Base-by-base conservation (phyloP, 768 basidiomycete species). In the Panellus pusillus region DNA sequence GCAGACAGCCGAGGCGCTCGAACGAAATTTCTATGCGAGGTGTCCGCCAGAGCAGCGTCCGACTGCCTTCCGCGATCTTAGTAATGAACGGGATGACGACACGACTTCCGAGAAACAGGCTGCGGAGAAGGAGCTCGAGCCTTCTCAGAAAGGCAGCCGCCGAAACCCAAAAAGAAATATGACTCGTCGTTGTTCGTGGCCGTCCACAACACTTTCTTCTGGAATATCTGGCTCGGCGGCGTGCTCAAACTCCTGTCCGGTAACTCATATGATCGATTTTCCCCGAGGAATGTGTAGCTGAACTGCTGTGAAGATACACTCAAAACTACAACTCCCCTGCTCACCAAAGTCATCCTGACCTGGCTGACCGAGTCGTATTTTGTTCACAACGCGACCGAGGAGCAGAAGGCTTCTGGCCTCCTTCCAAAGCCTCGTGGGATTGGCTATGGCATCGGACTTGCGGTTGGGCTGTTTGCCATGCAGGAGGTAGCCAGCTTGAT, bases 381-480 rank as follows among this genome's bases (percentile, higher is more conserved):
- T 19, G 79, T 71, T 53, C 66, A 65, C 63, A 70, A 65, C 32
- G 65, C 74, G 9, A 64, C 72, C 2, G 70, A 74, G 0, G 67
- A 66, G 20, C 65, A 76, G 41, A 74, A 72, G 32, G 72, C 67
- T 0, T 64, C 67, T 4, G 66, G 70, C 0, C 63, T 71, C 35
- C 42, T 75, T 51, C 35, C 60, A 9, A 58, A 68, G 44, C 82
- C 83, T 2, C 69, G 61, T 31, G 79, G 80, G 1, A 72, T 86
- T 36, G 84, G 84, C 0, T 82, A 79, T 63, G 85, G 85, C 1
- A 76, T 87, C 47, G 85, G 84, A 6, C 64, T 86, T 1, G 84
- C 77, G 0, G 70, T 82, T 47, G 82, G 73, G 4, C 63, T 86
- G 27, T 84, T 83, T 57, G 70, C 66, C 0, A 86, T 85, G 84